Percentiles rank a stretch among this genome's conserved stretches.
Conservation (phyloP, 768 basidiomycete genomes). For the Tulasnella calospora region DNA sequence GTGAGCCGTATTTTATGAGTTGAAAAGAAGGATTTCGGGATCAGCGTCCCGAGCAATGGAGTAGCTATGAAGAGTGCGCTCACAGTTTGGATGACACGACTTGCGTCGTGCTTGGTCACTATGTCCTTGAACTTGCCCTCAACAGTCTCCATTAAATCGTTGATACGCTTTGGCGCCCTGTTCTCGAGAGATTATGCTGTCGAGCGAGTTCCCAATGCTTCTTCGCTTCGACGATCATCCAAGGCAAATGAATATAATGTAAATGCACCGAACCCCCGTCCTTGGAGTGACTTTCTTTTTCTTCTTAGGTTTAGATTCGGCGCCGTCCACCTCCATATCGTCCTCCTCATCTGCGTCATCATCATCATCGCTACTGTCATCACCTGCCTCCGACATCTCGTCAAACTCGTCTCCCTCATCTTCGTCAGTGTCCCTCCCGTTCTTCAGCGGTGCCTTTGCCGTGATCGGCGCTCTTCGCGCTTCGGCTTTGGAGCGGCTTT, state of each 20-base stretch:
- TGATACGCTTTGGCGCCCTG: slow-evolving; percentile 72
- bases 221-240: slow-evolving; percentile 65
- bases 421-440: slow-evolving; percentile 4
- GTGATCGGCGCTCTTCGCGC: not conserved
- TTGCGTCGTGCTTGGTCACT: slow-evolving; percentile 87
- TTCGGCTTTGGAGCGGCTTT: not conserved
- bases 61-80: not conserved
- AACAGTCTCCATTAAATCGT: slow-evolving; percentile 67
- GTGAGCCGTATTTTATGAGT: slow-evolving; percentile 75
- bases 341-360: not conserved
- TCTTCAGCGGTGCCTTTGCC: not conserved
- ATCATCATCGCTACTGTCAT: not conserved
- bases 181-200: slow-evolving; percentile 61
- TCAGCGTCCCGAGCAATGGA: not conserved
- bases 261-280: not conserved
- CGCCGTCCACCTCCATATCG: not conserved
- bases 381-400: not conserved
- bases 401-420: not conserved
- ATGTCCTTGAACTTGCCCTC: slow-evolving; percentile 80
- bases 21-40: slow-evolving; percentile 25
- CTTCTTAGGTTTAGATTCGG: not conserved
- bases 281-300: not conserved
- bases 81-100: slow-evolving; percentile 69
- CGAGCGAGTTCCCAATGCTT: slow-evolving; percentile 70
- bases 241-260: not conserved